Conservation (phyloP, 2,329 filamentous ascomycete genomes). For the Aspergillus sp. region DNA sequence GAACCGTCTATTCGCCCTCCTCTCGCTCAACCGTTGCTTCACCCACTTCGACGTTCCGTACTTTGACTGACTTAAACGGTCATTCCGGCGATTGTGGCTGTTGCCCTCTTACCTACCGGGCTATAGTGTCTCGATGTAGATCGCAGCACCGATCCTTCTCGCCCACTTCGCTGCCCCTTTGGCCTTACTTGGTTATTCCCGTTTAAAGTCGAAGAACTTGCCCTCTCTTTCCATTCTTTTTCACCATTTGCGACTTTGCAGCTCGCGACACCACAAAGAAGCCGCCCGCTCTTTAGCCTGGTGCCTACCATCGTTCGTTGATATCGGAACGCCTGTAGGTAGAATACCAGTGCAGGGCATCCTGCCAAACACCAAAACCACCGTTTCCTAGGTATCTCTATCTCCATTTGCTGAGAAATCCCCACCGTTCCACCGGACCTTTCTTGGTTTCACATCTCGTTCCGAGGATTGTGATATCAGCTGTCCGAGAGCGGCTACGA, state of each 20-base stretch:
- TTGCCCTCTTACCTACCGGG: slow-evolving; percentile 4
- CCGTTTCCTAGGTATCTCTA: neutral
- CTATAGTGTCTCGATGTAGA: slow-evolving; percentile 7
- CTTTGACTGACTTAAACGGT: slow-evolving; percentile 3
- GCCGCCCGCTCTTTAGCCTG: neutral
- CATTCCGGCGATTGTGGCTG: slow-evolving; percentile 5
- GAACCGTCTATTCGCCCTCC: neutral
- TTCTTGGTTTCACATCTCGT: neutral
- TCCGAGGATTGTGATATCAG: slow-evolving; percentile 5
- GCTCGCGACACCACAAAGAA: neutral
- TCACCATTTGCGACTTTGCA: neutral
- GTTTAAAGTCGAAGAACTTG: neutral
- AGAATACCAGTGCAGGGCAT: neutral
- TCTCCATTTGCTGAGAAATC: neutral
- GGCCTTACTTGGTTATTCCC: neutral
- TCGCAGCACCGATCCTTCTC: neutral
- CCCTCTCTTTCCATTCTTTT: neutral
- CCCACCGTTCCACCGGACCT: neutral
- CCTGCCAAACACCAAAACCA: neutral
- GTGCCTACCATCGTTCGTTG: neutral
- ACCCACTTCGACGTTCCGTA: neutral
- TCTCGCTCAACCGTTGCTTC: slow-evolving; percentile 4
- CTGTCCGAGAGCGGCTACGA: neutral
- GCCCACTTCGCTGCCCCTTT: neutral
- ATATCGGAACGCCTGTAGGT: neutral